Evolutionary conservation across 371 early-diverging fungal genomes (phyloP), one percentile per base, ranked within the genome.

Genomic region (Mucor circinelloides): DNA sequence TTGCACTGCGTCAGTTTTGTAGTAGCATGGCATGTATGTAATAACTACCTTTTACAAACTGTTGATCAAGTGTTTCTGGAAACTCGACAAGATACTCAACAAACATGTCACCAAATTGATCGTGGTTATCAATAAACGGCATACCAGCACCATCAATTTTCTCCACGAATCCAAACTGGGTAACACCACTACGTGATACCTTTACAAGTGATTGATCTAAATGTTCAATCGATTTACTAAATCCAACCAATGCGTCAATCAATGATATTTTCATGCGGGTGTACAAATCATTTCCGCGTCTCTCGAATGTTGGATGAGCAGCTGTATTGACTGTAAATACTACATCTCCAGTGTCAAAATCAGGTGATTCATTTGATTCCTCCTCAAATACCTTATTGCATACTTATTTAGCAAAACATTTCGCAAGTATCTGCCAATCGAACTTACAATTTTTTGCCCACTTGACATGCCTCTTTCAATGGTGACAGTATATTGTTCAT

Each of bases 331-430:
- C 58, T 10, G 86, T 87, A 78, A 99, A 96, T 61, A 96, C 79
- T 40, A 98, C 83, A 66, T 97, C 93, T 6, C 98, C 99, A 28
- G 97, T 88, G 54, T 83, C 70, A 4, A 86, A 81, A 57, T 98
- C 99, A 17, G 99, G 97, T 25, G 85, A 81, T 72, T 97, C 92
- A 78, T 99, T 98, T 15, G 88, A 95, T 78, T 96, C 98, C 56
- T 91, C 89, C 54, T 97, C 97, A 71, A 97, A 91, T 12, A 83
- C n/a, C 44, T 44, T 44, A 7, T 19, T 3, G 8, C 19, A 44
- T 7, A 44, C 8, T 44, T n/a, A n/a, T 19, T 44, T 17, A 44
- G 17, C 8, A 44, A 7, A 19, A 4, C 1, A 4, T 2, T 19
- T 2, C 44, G 7, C 2, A 17, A 19, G 7, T 44, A 2, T 9